Base-by-base conservation (phyloP, 2,329 filamentous ascomycete species). In the Exophiala dermatitidis region DNA sequence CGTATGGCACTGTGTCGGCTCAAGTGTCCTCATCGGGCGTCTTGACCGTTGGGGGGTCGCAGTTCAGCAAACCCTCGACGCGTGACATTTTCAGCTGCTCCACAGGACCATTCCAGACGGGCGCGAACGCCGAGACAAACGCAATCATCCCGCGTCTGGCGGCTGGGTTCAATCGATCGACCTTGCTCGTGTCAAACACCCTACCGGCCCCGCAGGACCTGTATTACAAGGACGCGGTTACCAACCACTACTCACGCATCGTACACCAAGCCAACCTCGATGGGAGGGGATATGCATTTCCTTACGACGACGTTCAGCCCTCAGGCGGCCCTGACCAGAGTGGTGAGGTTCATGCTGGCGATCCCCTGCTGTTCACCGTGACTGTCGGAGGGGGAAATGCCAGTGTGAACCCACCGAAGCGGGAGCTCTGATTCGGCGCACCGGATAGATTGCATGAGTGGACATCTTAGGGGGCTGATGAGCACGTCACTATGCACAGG, bases 111-210 rank as follows among this genome's bases (percentile, higher is more conserved):
- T 84, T 85, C 67, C 74, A 70, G 1, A 67, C 71, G 3, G 62
- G 61, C 3, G 69, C 68, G 36, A 72, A 74, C 50, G 64, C 68
- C 2, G 71, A 75, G 63, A 74, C 77, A 65, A 78, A 80, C 55
- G 82, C 83, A 38, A 78, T 90, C 52, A 83, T 83, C 5, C 85
- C 88, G 0, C 77, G 88, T n/a, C 71, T 93, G 9, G 79, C 84
- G 0, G 87, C 88, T 1, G 86, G 84, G 0, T 80, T 91, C 63
- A 89, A 90, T 69, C 78, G 88, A 26, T 83, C 79, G 33, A 90
- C 85, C 7, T 69, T 93, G 56, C 69, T 86, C 10, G 47, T 54
- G 5, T 48, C 58, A 5, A 46, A 64, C 69, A 19, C 57, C 78
- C n/a, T 62, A 64, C 59, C 81, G 79, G 69, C 82, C 79, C 9